Evolutionary conservation across 805 yeast genomes (phyloP).

Genomic region (Saccharomyces eubayanus): DNA sequence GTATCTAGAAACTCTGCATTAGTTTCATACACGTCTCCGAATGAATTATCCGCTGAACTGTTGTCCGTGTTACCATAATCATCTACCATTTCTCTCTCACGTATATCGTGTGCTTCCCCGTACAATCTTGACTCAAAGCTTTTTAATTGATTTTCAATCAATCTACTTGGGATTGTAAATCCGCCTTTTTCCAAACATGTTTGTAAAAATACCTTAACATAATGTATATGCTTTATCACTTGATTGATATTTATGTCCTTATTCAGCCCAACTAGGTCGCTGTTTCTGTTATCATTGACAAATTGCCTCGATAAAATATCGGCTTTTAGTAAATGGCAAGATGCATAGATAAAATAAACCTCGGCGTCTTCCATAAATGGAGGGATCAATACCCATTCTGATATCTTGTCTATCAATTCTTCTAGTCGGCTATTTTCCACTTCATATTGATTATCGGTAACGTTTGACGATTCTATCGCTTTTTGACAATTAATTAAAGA

Average conservation of each 20-base stretch:
- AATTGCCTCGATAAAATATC: slow-evolving; percentile 16
- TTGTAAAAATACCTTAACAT: slow-evolving; percentile 14
- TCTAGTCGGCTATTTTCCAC: slow-evolving; percentile 5
- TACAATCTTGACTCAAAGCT: slow-evolving; percentile 17
- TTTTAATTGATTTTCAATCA: slow-evolving; percentile 19
- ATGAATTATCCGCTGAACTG: neutral
- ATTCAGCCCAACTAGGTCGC: slow-evolving; percentile 7
- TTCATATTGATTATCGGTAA: neutral
- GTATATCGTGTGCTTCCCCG: neutral
- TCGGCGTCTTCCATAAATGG: slow-evolving; percentile 30
- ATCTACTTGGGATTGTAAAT: slow-evolving; percentile 15
- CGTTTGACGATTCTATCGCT: neutral
- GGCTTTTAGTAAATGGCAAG: slow-evolving; percentile 23
- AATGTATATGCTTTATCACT: slow-evolving; percentile 17
- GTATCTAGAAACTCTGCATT: neutral
- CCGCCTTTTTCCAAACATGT: slow-evolving; percentile 13
- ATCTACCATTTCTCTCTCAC: neutral
- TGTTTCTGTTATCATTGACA: neutral
- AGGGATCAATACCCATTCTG: slow-evolving; percentile 25
- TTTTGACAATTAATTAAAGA: slow-evolving; percentile 9
- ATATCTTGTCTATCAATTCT: slow-evolving; percentile 18
- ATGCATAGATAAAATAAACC: slow-evolving; percentile 25
- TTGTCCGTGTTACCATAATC: neutral
- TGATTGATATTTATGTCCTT: slow-evolving; percentile 19
- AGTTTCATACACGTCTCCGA: neutral